Conservation (phyloP, 768 basidiomycete species). For the Chalciporus chontae region DNA sequence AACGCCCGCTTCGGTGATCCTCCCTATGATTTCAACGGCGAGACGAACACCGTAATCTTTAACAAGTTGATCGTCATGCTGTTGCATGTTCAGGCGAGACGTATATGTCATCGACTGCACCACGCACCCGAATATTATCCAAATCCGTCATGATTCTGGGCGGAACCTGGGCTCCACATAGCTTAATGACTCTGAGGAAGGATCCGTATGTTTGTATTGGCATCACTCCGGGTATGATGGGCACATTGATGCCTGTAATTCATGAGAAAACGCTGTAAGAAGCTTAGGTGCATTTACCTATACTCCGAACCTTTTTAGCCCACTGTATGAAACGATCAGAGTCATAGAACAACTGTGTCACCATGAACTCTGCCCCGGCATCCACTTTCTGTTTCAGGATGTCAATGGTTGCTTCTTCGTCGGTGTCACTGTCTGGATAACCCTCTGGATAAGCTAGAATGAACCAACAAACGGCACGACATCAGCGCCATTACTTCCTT, state of each 20-base stretch:
- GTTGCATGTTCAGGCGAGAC: neutral
- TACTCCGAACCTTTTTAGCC: constrained; percentile 65
- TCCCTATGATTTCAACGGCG: constrained; percentile 75
- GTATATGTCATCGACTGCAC: neutral
- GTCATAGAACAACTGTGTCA: constrained; percentile 98
- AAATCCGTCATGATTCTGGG: constrained; percentile 59
- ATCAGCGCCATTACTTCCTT: neutral
- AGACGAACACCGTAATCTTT: constrained; percentile 93
- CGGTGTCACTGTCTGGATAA: constrained; percentile 57
- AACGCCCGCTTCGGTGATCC: constrained; percentile 50
- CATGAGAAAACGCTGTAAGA: constrained; percentile 5
- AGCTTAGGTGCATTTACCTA: constrained; percentile 46
- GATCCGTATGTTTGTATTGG: constrained; percentile 96
- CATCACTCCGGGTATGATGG: constrained; percentile 95
- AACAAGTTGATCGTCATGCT: constrained; percentile 92
- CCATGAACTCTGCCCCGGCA: constrained; percentile 92
- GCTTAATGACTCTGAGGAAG: constrained; percentile 85
- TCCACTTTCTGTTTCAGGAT: constrained; percentile 85
- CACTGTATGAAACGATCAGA: constrained; percentile 82
- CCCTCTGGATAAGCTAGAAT: constrained; percentile 88
- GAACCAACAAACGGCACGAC: neutral
- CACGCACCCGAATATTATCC: constrained; percentile 69
- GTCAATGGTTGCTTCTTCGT: constrained; percentile 61
- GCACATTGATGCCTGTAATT: constrained; percentile 75
- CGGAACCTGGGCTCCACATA: constrained; percentile 82